A percentile compares a stretch with the other conserved stretches of the same genome.
phyloP scores from a whole-genome alignment of 805 yeast genomes.

The Yarrowia alimentaria region DNA sequence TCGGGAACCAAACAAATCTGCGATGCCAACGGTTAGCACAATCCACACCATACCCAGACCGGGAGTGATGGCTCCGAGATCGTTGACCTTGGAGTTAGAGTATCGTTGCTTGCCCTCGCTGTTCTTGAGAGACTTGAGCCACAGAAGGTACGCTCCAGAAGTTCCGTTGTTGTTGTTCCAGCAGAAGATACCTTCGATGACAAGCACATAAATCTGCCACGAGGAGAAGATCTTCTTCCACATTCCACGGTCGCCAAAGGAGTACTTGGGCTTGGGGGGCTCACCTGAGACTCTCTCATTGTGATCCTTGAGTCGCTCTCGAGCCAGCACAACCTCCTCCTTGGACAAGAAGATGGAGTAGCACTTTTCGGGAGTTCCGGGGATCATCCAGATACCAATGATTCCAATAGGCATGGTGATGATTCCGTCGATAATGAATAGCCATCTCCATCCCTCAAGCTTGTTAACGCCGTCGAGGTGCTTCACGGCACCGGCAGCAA shows the following conservation, averaged over 20 bases:
- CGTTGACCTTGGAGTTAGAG: slow-evolving; percentile 46
- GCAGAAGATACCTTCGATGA: slow-evolving; percentile 56
- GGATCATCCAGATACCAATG: slow-evolving; percentile 53
- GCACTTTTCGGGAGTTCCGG: slow-evolving; percentile 63
- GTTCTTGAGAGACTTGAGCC: slow-evolving; percentile 51
- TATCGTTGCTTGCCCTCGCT: slow-evolving; percentile 39
- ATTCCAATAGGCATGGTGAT: slow-evolving; percentile 57
- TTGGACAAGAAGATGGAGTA: slow-evolving; percentile 53
- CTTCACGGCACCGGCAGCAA: slow-evolving; percentile 55
- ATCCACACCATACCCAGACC: slow-evolving; percentile 52
- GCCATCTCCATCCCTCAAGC: slow-evolving; percentile 69
- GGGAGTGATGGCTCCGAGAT: slow-evolving; percentile 55
- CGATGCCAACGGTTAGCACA: slow-evolving; percentile 35
- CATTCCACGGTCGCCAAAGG: slow-evolving; percentile 44
- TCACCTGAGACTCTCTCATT: slow-evolving; percentile 23
- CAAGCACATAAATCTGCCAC: slow-evolving; percentile 60
- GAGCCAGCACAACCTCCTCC: slow-evolving; percentile 54
- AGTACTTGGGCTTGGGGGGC: slow-evolving; percentile 28
- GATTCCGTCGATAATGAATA: slow-evolving; percentile 61
- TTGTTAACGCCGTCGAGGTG: slow-evolving; percentile 52
- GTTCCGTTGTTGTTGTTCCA: slow-evolving; percentile 57
- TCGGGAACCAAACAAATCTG: slow-evolving; percentile 53
- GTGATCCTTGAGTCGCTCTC: slow-evolving; percentile 42
- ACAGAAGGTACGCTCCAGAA: slow-evolving; percentile 56
- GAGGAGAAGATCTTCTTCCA: slow-evolving; percentile 55